Conservation (phyloP, 331 rosid species). For the Saraca asoca region DNA sequence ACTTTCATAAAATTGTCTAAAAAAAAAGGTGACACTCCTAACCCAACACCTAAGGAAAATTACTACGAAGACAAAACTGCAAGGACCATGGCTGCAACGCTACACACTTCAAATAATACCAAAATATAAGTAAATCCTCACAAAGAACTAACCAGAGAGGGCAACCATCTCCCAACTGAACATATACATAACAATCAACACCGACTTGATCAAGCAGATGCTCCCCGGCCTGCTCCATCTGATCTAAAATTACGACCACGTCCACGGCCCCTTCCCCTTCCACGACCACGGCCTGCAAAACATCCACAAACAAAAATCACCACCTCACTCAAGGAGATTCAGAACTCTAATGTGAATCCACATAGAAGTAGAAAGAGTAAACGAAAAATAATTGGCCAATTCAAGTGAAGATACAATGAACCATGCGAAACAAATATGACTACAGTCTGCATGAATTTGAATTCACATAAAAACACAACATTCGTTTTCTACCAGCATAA, state of each 20-base stretch:
- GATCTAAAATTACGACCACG: conserved; percentile 39
- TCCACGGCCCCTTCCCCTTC: conserved; percentile 64
- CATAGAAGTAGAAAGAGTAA: neutral
- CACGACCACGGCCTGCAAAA: conserved; percentile 68
- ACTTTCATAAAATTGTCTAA: conserved; percentile 10
- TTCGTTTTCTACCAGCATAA: too few species aligned
- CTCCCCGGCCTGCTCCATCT: conserved; percentile 58
- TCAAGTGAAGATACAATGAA: neutral
- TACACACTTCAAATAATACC: conserved; percentile 13
- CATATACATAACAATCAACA: conserved; percentile 40
- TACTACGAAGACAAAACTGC: conserved; percentile 53
- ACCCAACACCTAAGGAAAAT: conserved; percentile 29
- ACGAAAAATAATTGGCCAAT: neutral
- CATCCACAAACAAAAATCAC: conserved; percentile 15
- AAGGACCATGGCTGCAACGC: conserved; percentile 49
- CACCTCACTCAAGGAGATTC: neutral
- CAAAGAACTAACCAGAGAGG: conserved; percentile 47
- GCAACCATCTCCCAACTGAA: conserved; percentile 47
- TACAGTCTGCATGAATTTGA: too few species aligned
- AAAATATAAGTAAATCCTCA: conserved; percentile 36
- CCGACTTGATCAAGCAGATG: conserved; percentile 53
- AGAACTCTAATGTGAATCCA: too few species aligned
- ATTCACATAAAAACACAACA: too few species aligned
- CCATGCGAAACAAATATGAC: too few species aligned
- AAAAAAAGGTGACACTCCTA: conserved; percentile 29